Base-by-base conservation (phyloP, 2,329 filamentous ascomycete species). In the Aspergillus texensis region DNA sequence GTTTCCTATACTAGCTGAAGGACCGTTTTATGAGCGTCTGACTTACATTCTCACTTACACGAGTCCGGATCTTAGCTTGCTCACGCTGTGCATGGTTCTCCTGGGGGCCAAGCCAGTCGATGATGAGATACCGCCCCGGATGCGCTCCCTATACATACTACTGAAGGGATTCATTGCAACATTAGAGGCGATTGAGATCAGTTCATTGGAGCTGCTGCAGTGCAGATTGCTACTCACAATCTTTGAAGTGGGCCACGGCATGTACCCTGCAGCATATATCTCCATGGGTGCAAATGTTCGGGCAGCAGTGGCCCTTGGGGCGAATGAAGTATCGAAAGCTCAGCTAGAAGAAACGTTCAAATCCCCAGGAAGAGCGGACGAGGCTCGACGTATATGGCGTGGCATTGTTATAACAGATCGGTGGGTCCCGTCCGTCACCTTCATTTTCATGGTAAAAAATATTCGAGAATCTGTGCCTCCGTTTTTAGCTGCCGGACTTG, bases 181-280 rank as follows among this genome's bases (percentile, higher is more conserved):
- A 16, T 21, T 59, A 30, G 57, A 59, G 21, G 57, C 46, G 3
- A 32, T 32, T 11, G 57, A 34, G 3, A 43, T n/a, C 11, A 53
- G 41, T 30, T 41, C 57, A 24, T 24, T 59, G 57, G 46, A 59
- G 14, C 2, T 59, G 21, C 46, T 59, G 19, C 57, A 59, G 34
- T 34, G 30, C 28, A n/a, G 57, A 10, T 19, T 59, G 3, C 46
- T 59, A 16, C 34, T 59, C 8, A 59, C 46, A 14, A 36, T 59
- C 1, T 59, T 53, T 24, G 57, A 59, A 43, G 36, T 59, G 19
- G 57, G 57, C 19, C 34, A 45, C 52, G 46, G 45, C 3, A 32
- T 59, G n/a, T 59, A 59, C 19, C 57, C 57, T 3, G 45, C 57
- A 4, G 57, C 57, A 9, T 59, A 59, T 28, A 53, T 59, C 24